Evolutionary conservation across 495 filamentous ascomycete species (phyloP), one percentile per base, ranked within the genome.

Genomic region (Penicillium silybi): DNA sequence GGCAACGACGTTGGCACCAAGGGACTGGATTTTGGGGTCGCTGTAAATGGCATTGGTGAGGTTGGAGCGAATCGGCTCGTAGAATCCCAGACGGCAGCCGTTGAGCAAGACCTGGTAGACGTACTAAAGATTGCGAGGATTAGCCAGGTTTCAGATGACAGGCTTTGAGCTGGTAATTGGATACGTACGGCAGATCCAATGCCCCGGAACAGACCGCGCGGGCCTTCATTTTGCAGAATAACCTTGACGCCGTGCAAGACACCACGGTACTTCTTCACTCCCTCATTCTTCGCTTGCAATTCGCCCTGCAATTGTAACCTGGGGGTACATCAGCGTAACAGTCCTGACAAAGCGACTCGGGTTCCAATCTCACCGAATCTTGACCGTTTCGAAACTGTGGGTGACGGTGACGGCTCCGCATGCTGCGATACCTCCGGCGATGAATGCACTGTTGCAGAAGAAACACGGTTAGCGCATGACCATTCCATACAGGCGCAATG

Each of bases 351-450:
- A 13, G 17, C 27, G 23, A 37, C 23, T 25, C 17, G 18, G 18
- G 18, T 11, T 38, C 50, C 38, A 18, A 10, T 47, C 73, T 47
- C 64, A 92, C 88, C 92, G 89, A 66, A 97, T 99, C 83, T 99
- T 99, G 51, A 97, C 90, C 6, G 93, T 97, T 73, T 99, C 93
- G 75, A 97, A 97, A 53, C 90, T 89, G 70, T 99, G 93, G 35
- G 93, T 99, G 41, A 95, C 92, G 4, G 93, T 97, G 45, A 99
- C 95, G 46, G 93, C 93, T 57, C 93, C 93, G 72, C 91, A 96
- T 46, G 95, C 93, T 58, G 93, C 93, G 65, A 97, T 88, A 54
- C 93, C 93, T 67, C 93, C 93, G 22, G 93, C 91, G 57, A 97
- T 80, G 78, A 99, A 99, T 9, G 82, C 80, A 39, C 82, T 85